Conservation (phyloP, 441 rosid genomes). For the Corymbia citriodora region DNA sequence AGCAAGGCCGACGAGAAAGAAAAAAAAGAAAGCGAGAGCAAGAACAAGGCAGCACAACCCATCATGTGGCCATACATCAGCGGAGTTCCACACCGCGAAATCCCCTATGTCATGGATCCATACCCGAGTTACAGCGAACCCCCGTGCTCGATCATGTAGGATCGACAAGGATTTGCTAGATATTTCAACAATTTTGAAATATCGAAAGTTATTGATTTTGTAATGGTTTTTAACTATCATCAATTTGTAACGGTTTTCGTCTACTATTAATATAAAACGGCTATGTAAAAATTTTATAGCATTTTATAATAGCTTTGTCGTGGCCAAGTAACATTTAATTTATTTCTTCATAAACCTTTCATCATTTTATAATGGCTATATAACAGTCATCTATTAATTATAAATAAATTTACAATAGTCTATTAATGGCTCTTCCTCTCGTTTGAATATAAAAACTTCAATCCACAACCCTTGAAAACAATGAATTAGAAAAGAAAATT, state of each 20-base stretch:
- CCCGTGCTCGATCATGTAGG: neutral
- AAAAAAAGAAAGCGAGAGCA: neutral
- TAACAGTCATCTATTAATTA: neutral
- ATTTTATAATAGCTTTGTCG: neutral
- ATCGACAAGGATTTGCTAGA: neutral
- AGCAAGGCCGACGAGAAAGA: neutral
- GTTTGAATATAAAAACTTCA: too few relatives aligned
- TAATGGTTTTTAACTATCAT: too few relatives aligned
- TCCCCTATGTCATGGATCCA: neutral
- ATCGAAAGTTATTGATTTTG: too few relatives aligned
- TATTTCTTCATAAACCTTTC: neutral
- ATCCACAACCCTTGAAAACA: neutral
- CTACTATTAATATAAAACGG: neutral
- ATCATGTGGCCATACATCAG: neutral
- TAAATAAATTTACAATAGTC: neutral
- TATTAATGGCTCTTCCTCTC: neutral
- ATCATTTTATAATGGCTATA: too few relatives aligned
- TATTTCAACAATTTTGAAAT: neutral
- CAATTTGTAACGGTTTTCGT: neutral
- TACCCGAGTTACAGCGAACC: neutral
- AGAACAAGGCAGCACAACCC: neutral
- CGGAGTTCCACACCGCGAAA: neutral
- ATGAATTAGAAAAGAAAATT: neutral
- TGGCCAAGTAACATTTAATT: too few relatives aligned
- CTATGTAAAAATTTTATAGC: too few relatives aligned